These are phyloP conservation scores for Termitomyces heimii DNA, from an alignment of 768 basidiomycete genomes.

Conservation along the genomic window DNA sequence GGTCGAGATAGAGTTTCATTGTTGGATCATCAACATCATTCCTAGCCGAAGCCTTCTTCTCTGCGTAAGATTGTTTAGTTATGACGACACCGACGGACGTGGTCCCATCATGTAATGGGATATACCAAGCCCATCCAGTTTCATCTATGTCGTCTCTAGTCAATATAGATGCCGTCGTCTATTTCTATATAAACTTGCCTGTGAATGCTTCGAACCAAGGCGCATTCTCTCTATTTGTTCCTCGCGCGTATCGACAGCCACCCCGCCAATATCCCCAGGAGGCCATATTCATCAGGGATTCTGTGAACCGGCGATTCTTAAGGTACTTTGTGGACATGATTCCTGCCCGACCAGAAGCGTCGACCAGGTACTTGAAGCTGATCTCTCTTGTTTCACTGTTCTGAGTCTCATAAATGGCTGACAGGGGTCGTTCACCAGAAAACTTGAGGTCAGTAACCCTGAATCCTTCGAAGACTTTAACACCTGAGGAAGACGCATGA, in stretches of 20 bases:
- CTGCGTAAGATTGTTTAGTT: constrained; percentile 28
- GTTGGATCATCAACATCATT: constrained; percentile 16
- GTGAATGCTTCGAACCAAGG: constrained; percentile 51
- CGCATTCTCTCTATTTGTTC: constrained; percentile 36
- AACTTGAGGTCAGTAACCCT: constrained; percentile 42
- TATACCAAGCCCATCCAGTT: constrained; percentile 53
- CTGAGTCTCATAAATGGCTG: not conserved
- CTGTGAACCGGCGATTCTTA: constrained; percentile 48
- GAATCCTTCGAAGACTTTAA: constrained; percentile 40
- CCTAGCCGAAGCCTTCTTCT: constrained; percentile 21
- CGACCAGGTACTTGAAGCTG: constrained; percentile 54
- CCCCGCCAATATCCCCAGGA: constrained; percentile 66
- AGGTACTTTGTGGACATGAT: constrained; percentile 56
- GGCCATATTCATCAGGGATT: constrained; percentile 52
- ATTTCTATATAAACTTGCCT: constrained; percentile 25
- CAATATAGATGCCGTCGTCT: not conserved
- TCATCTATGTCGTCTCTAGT: constrained; percentile 28
- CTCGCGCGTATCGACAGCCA: constrained; percentile 33
- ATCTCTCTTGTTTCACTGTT: constrained; percentile 32
- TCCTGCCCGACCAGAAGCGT: constrained; percentile 56
- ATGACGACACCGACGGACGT: constrained; percentile 47
- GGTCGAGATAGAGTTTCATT: constrained; percentile 29
- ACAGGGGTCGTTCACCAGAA: constrained; percentile 15
- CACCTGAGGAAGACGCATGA: constrained; percentile 45
- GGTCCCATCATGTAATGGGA: constrained; percentile 45